Percentiles rank a stretch among this genome's conserved stretches.
phyloP scores from a whole-genome alignment of 306 rosid species.

The Alnus glutinosa region DNA sequence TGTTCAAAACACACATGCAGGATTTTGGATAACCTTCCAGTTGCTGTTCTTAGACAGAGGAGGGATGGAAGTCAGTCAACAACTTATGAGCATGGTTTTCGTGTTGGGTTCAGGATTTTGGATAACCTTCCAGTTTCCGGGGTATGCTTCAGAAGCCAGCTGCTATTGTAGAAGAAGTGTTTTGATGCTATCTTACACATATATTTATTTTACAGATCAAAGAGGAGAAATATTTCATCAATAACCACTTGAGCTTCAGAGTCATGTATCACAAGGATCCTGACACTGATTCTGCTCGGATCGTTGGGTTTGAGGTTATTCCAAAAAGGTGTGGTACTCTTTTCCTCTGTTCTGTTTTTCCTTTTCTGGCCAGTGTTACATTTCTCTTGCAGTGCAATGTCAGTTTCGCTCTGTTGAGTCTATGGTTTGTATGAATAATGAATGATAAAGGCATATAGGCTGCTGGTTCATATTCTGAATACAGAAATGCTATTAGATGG shows the following conservation, averaged over 20 bases:
- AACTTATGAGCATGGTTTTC: conserved; percentile 92
- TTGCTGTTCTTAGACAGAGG: conserved; percentile 94
- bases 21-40: conserved; percentile 98
- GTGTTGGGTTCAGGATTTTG: conserved; percentile 69
- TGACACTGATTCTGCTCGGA: conserved; percentile 87
- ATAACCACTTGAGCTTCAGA: conserved; percentile 97
- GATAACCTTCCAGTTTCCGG: conserved; percentile 45
- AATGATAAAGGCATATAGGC: background rate
- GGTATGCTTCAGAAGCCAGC: conserved; percentile 52
- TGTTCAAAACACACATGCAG: conserved; percentile 48
- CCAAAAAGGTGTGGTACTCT: conserved; percentile 72
- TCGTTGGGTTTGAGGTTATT: conserved; percentile 97
- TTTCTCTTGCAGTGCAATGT: conserved; percentile 9
- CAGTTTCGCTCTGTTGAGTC: conserved; percentile 8
- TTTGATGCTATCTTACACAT: conserved; percentile 22
- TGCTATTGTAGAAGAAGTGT: conserved; percentile 23
- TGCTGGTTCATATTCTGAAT: conserved; percentile 17
- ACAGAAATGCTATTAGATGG: background rate
- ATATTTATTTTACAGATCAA: conserved; percentile 65
- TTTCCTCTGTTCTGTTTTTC: background rate
- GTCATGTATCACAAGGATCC: conserved; percentile 96
- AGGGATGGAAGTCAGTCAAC: conserved; percentile 86
- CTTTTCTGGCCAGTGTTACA: background rate
- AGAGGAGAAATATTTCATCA: conserved; percentile 92
- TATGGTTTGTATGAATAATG: background rate